phyloP scores from a whole-genome alignment of 768 basidiomycete genomes.

The Naganishia vaughanmartiniae region DNA sequence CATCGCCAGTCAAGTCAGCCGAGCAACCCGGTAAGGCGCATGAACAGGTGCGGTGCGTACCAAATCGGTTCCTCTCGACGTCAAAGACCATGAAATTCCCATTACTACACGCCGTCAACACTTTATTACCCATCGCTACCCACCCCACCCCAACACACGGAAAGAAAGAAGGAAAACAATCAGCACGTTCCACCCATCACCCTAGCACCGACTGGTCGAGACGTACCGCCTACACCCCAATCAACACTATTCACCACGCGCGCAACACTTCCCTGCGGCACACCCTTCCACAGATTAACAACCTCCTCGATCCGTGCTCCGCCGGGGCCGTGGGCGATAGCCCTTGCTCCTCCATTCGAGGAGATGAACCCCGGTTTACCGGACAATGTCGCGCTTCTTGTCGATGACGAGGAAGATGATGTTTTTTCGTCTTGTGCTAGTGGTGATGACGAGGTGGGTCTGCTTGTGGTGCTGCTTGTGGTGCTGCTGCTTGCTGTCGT shows the following conservation, averaged over 20 bases:
- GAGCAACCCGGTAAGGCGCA: no score
- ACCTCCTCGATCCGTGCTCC: conserved; percentile 43
- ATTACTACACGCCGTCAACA: conserved; percentile 45
- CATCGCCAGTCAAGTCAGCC: background rate
- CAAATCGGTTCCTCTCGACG: conserved; percentile 41
- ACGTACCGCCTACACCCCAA: conserved; percentile 49
- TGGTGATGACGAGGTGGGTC: conserved; percentile 26
- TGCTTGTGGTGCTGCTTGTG: conserved; percentile 12
- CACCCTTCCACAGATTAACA: conserved; percentile 47
- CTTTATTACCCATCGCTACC: conserved; percentile 43
- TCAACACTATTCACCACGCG: conserved; percentile 47
- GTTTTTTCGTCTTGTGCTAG: background rate
- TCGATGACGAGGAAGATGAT: background rate
- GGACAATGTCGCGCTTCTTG: no score
- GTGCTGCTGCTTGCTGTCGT: background rate
- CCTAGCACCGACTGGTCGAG: background rate
- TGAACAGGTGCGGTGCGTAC: conserved; percentile 35
- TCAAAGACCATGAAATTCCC: conserved; percentile 50
- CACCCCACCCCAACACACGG: no score
- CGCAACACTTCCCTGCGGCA: conserved; percentile 37
- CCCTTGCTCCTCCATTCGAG: conserved; percentile 9
- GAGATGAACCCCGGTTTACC: conserved; percentile 11
- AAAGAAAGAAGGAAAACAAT: background rate
- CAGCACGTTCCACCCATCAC: no score
- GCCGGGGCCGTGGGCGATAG: conserved; percentile 37